Evolutionary conservation across 1,284 basidiomycete species (phyloP).

Genomic region (Ceratobasidium sp.): DNA sequence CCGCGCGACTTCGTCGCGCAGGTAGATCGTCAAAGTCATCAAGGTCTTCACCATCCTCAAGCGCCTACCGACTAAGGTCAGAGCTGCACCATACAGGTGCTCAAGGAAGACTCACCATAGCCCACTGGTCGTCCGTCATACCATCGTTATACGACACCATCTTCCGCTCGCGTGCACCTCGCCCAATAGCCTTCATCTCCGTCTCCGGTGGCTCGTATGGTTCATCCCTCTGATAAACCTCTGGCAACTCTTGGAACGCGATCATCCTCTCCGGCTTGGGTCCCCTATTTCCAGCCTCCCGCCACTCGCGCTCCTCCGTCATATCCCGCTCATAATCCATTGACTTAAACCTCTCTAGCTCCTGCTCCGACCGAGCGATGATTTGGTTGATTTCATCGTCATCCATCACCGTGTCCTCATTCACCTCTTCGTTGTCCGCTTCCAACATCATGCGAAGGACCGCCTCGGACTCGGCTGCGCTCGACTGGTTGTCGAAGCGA

Average conservation of each 20-base stretch:
- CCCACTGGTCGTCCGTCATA: conserved; percentile 93
- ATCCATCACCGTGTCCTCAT: conserved; percentile 94
- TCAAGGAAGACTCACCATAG: conserved; percentile 67
- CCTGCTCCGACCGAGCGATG: conserved; percentile 87
- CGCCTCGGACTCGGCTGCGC: conserved; percentile 96
- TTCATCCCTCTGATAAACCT: conserved; percentile 89
- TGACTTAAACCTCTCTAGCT: conserved; percentile 79
- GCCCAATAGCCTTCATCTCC: conserved; percentile 73
- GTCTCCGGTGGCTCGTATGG: conserved; percentile 75
- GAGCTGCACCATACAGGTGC: conserved; percentile 12
- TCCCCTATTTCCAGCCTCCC: conserved; percentile 77
- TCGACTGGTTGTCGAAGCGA: conserved; percentile 99
- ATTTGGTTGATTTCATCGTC: conserved; percentile 98
- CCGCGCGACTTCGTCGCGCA: conserved; percentile 23
- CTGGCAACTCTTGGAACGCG: conserved; percentile 89
- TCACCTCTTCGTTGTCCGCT: conserved; percentile 89
- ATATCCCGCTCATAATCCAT: conserved; percentile 88
- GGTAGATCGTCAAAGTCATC: conserved; percentile 78
- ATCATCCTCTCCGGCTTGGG: conserved; percentile 84
- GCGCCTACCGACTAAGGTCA: conserved; percentile 62
- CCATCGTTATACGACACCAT: conserved; percentile 96
- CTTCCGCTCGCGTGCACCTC: conserved; percentile 84
- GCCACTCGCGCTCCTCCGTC: conserved; percentile 77
- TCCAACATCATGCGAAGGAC: conserved; percentile 79
- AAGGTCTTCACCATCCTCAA: conserved; percentile 79